Evolutionary conservation across 2,329 filamentous ascomycete species (phyloP).

Genomic region (Trichoderma breve): DNA sequence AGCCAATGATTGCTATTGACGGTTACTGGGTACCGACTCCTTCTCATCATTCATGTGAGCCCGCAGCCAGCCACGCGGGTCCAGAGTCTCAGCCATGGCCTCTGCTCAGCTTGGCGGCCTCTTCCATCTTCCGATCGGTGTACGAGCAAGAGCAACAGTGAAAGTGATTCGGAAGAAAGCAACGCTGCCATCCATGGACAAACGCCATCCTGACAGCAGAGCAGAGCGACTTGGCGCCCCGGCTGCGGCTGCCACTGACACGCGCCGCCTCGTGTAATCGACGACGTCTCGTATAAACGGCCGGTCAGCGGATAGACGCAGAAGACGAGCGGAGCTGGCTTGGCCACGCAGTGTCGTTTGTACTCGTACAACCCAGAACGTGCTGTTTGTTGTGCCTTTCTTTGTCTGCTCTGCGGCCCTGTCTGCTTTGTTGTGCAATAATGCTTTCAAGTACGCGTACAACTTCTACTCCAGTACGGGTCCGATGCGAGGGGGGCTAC

Average conservation of each 20-base stretch:
- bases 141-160: neutral
- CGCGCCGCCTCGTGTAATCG: slow-evolving; percentile 13
- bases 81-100: slow-evolving; percentile 9
- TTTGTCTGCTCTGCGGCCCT: neutral
- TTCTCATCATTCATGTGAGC: slow-evolving; percentile 10
- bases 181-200: neutral
- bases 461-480: neutral
- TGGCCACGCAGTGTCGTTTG: neutral
- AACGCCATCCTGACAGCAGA: neutral
- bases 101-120: neutral
- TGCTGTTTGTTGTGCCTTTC: neutral
- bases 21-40: neutral
- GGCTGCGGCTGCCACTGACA: slow-evolving; percentile 12
- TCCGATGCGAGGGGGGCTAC: neutral
- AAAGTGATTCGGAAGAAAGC: neutral
- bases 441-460: neutral
- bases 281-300: slow-evolving; percentile 11
- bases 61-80: slow-evolving; percentile 9
- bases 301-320: neutral
- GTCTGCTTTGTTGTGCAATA: neutral
- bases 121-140: neutral
- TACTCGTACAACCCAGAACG: neutral
- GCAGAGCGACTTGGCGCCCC: neutral
- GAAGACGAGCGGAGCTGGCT: neutral
- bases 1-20: neutral